phyloP scores from a whole-genome alignment of 2,329 filamentous ascomycete genomes.

The Colletotrichum truncatum region DNA sequence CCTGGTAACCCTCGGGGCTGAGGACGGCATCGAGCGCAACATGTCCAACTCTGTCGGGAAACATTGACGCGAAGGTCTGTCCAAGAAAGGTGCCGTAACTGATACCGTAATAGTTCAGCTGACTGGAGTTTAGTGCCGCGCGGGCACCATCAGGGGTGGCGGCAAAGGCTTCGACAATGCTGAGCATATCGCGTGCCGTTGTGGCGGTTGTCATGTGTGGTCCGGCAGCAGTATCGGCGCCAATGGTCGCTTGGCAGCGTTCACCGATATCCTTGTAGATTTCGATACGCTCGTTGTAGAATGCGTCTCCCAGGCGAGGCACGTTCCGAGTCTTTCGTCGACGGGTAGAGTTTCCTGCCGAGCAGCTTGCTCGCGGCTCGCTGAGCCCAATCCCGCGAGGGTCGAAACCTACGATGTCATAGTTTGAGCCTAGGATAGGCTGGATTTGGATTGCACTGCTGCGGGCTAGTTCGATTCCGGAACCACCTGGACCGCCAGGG shows the following conservation, averaged over 20 bases:
- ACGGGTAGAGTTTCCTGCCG: not conserved
- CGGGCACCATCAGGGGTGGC: conserved; percentile 11
- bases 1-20: conserved; percentile 46
- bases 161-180: conserved; percentile 46
- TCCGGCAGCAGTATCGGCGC: conserved; percentile 16
- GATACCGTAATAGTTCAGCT: conserved; percentile 54
- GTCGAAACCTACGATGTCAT: conserved; percentile 54
- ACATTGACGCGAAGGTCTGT: conserved; percentile 50
- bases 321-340: not conserved
- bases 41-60: conserved; percentile 44
- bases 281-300: not conserved
- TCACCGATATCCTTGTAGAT: not conserved
- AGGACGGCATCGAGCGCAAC: conserved; percentile 56
- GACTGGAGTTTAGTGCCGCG: conserved; percentile 26
- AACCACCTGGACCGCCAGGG: conserved; percentile 54
- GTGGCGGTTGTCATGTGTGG: conserved; percentile 45
- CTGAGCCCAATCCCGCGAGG: conserved; percentile 50
- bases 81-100: conserved; percentile 57
- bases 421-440: conserved; percentile 33
- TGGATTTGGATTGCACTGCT: conserved; percentile 38
- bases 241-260: not conserved
- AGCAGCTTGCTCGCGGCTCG: conserved; percentile 50
- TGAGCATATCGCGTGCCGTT: conserved; percentile 53
- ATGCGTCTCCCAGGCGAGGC: not conserved
- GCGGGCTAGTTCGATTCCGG: conserved; percentile 44